Base-by-base conservation (phyloP, 495 filamentous ascomycete genomes). In the Hyphodiscus hymeniophilus region DNA sequence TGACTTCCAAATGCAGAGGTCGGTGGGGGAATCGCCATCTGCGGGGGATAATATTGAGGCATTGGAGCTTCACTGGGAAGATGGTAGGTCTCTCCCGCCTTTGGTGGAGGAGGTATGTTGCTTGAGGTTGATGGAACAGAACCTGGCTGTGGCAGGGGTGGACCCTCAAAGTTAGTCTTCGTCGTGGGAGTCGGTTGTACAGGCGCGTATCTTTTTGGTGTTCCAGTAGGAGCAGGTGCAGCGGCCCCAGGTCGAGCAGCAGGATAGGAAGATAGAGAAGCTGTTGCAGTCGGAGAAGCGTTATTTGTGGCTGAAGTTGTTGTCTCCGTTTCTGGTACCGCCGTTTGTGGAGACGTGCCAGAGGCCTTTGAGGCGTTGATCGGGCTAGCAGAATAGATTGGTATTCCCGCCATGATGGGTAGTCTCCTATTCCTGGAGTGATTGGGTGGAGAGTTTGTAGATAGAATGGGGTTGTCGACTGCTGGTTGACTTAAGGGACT, bases 131-230 rank as follows among this genome's bases (percentile, higher is more conserved):
- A 50, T 21, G 76, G 72, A 1, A 63, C 51, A 20, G 69, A 64
- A 43, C 71, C 74, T 26, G 75, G 74, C 51, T 79, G 76, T 0
- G 77, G 75, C 28, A 68, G 58, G 28, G 76, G 68, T 2, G 57
- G 57, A 12, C 34, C 44, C 12, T 32, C 35, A 26, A 22, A 10
- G 62, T 63, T 18, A 46, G 47, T 35, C 39, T 47, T 62, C 13
- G 51, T 58, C 21, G 62, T 60, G 11, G 61, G 61, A 20, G 55
- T 51, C 44, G 55, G 59, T n/a, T 55, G 51, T 31, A 56, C 33
- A 21, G 48, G 45, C 7, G 50, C 36, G 38, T 51, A 52, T 7
- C 34, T 20, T 23, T 52, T 38, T 28, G 35, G 28, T 33, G 48
- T 23, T 16, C 39, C 41, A 23, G 57, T 60, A 26, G 57, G 54